Evolutionary conservation across 495 filamentous ascomycete species (phyloP), one percentile per base, ranked within the genome.

Genomic region (Penicillium steckii): DNA sequence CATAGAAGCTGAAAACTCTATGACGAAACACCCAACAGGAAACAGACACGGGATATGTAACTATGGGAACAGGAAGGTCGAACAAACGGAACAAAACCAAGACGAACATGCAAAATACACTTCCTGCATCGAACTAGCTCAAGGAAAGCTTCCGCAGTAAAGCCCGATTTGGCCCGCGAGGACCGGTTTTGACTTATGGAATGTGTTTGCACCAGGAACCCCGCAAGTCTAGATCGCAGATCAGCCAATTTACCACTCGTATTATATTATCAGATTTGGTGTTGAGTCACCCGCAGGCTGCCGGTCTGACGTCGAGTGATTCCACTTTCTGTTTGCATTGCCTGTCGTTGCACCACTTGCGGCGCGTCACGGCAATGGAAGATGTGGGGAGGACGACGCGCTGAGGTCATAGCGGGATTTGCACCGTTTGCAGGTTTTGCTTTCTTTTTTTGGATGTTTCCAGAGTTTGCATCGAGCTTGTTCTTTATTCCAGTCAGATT

Each of bases 211-310:
- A 63, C 23, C 24, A 42, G 15, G 32, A 52, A 49, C 56, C 63
- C 60, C 63, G 52, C 60, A 59, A 64, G 60, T 61, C 63, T 66
- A 64, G 63, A 62, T 48, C 44, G 23, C 37, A 9, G 19, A 12
- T 35, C 23, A 46, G 47, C 51, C 51, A 53, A 27, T 26, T 32
- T 50, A 6, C 15, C 38, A 32, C 27, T 30, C 38, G 25, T 17
- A 46, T 52, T 30, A 41, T 24, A 50, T 46, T 55, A 55, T 55
- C 41, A 60, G 48, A 60, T 61, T 44, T 35, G 47, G 50, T 18
- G 19, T 47, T 56, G 44, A 54, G n/a, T 52, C 53, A 53, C 23
- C 56, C 53, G 50, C 27, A 23, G 5, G 6, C 24, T 52, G 30
- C 44, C 46, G 52, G n/a, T 48, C 57, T 56, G 50, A 59, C 47